Conservation (phyloP, 129 eudicot genomes). For the Cynara cardunculus region DNA sequence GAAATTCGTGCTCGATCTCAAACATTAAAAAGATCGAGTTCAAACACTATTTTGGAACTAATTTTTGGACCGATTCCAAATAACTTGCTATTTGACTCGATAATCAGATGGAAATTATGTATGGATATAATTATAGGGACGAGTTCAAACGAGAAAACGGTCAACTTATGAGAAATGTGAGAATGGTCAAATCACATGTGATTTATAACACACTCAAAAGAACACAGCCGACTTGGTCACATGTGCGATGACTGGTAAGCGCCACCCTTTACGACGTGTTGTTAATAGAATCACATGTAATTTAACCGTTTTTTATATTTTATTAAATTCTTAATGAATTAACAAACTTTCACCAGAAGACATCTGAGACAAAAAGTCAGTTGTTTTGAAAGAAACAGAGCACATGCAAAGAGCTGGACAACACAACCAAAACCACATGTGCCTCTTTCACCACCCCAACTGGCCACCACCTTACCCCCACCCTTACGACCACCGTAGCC, state of each 20-base stretch:
- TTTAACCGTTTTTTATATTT: not conserved
- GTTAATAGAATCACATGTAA: not conserved
- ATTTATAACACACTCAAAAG: not conserved
- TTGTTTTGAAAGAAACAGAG: conserved; percentile 12
- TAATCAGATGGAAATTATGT: too few species aligned
- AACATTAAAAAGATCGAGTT: too few species aligned
- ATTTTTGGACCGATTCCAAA: too few species aligned
- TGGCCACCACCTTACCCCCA: not conserved
- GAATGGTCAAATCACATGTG: not conserved
- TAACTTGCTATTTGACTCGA: too few species aligned
- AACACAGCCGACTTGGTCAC: not conserved
- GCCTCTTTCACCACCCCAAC: not conserved
- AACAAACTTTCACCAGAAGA: not conserved
- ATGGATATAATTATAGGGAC: not conserved
- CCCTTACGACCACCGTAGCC: not conserved
- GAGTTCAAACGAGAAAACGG: not conserved
- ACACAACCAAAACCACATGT: conserved; percentile 10
- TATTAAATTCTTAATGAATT: not conserved
- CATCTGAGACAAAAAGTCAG: conserved; percentile 9
- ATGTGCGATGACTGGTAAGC: not conserved
- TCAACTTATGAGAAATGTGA: not conserved
- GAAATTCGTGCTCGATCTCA: too few species aligned
- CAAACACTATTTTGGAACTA: too few species aligned
- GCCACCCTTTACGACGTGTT: not conserved
- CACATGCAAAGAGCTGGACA: conserved; percentile 5